Conservation (phyloP, 2,329 filamentous ascomycete genomes). For the Xylaria digitata region DNA sequence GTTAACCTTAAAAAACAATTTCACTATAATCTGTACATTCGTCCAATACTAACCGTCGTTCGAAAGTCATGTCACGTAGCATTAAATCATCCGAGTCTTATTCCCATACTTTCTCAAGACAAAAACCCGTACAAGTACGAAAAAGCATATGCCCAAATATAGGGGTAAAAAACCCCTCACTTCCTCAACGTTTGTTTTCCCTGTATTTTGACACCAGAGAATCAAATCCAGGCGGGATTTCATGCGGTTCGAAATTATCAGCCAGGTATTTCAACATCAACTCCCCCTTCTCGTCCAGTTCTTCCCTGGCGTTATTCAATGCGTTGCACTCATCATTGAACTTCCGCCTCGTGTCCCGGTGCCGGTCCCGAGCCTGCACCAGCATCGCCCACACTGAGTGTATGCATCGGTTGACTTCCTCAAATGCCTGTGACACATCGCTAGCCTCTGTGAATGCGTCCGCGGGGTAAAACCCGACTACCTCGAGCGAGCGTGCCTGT, state of each 20-base stretch:
- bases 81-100: background rate
- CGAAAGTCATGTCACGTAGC: background rate
- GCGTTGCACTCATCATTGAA: constrained; percentile 50
- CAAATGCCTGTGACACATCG: constrained; percentile 50
- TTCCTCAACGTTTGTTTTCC: background rate
- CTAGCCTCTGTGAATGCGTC: constrained; percentile 62
- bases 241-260: background rate
- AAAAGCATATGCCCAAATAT: background rate
- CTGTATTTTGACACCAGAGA: background rate
- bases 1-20: too few relatives aligned
- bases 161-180: background rate
- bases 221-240: background rate
- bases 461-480: constrained; percentile 55
- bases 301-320: constrained; percentile 51
- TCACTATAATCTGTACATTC: too few relatives aligned
- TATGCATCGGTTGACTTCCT: constrained; percentile 50
- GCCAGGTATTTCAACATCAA: constrained; percentile 53
- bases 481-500: constrained; percentile 52
- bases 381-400: constrained; percentile 50
- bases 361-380: constrained; percentile 38
- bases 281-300: constrained; percentile 59
- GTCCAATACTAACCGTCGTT: too few relatives aligned
- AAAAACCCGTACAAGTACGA: too few relatives aligned
- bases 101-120: background rate
- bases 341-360: constrained; percentile 45